Evolutionary conservation across 805 yeast genomes (phyloP), one percentile per base, ranked within the genome.

Genomic region (Brettanomyces nanus): DNA sequence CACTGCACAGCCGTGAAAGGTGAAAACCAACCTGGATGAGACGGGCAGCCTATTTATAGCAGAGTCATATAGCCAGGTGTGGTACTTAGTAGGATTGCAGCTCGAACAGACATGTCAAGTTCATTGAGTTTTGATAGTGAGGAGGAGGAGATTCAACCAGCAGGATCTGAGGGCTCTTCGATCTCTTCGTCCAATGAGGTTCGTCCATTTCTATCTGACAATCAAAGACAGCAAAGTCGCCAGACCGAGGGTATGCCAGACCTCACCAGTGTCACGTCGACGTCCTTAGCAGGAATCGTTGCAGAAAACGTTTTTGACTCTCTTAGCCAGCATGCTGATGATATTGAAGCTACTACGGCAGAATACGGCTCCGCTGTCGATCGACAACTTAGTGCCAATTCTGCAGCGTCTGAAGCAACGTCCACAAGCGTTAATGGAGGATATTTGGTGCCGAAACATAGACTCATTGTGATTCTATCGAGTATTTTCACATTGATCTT

Each of bases 401-500:
- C 36, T 11, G 40, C 26, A 27, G 33, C 36, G n/a, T 28, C 33
- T 5, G 26, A 6, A 11, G 28, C 29, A 17, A 23, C 33, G 25
- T 10, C n/a, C 27, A 17, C 10, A 10, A 13, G 27, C 22, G 31
- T 41, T 2, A 19, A 35, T 21, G 39, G 40, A 21, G 61, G 51
- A 9, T 58, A 46, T 27, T 33, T 52, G n/a, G 49, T 59, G 21
- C 58, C 65, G 5, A 45, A 43, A 25, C 33, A 42, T 3, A 52
- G 57, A 33, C 37, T 58, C 9, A 46, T 51, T 20, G 39, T 66
- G 19, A 63, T 70, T 10, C 52, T 71, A 39, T 52, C 58, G 0
- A 67, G 73, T 11, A 54, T 70, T 58, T 71, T 64, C 38, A 46
- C 68, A 18, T 65, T 71, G 31, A 65, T 74, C 0, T 79, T 75